These are phyloP conservation scores for Apiotrichum montevideense DNA, from an alignment of 1,284 basidiomycete genomes.

Conservation along the genomic window DNA sequence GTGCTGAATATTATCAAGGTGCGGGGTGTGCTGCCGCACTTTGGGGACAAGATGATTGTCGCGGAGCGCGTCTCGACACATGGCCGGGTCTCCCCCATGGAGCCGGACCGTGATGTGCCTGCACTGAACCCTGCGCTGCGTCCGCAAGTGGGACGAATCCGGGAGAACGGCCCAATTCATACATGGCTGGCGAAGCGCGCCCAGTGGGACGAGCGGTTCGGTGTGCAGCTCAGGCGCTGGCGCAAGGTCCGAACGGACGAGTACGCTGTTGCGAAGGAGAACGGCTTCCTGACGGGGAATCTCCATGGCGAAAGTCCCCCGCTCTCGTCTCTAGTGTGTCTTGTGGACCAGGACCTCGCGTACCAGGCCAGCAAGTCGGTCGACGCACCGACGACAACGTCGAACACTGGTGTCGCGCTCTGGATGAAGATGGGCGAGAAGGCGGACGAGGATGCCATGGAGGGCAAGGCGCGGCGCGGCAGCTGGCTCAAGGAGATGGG, in stretches of 20 bases:
- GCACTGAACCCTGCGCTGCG: constrained; percentile 31
- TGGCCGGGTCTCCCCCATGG: constrained; percentile 71
- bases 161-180: constrained; percentile 37
- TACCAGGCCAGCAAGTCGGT: constrained; percentile 36
- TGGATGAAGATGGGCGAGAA: constrained; percentile 40
- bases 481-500: neutral
- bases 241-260: constrained; percentile 29
- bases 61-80: constrained; percentile 78
- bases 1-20: constrained; percentile 24
- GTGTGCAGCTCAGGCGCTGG: constrained; percentile 30
- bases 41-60: constrained; percentile 54
- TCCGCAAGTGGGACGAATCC: constrained; percentile 35
- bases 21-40: constrained; percentile 32
- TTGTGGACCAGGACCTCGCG: constrained; percentile 32
- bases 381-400: constrained; percentile 35
- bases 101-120: constrained; percentile 55
- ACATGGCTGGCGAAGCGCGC: constrained; percentile 39
- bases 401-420: constrained; percentile 28
- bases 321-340: constrained; percentile 34
- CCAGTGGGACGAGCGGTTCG: constrained; percentile 40
- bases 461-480: neutral
- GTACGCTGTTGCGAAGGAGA: constrained; percentile 24
- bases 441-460: constrained; percentile 29
- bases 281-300: constrained; percentile 42
- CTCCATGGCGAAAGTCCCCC: constrained; percentile 39